Conservation (phyloP, 768 basidiomycete species). For the Amanita thiersii region DNA sequence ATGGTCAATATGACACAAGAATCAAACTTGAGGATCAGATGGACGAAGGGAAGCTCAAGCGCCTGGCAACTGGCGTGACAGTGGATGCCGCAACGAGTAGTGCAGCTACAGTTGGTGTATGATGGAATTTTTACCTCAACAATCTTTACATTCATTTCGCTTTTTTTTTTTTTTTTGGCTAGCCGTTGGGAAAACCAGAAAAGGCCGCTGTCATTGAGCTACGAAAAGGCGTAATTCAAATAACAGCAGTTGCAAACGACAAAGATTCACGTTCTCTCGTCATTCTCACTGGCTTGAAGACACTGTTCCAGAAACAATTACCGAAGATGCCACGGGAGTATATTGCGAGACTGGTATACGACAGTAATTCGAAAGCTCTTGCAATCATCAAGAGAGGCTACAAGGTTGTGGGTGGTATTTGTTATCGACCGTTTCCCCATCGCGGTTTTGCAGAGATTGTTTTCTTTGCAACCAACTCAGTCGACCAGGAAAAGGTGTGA, state of each 20-base stretch:
- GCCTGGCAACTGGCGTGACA: slow-evolving; percentile 75
- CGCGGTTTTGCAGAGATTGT: slow-evolving; percentile 97
- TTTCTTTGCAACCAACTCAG: slow-evolving; percentile 95
- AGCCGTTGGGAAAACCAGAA: slow-evolving; percentile 56
- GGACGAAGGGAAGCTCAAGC: slow-evolving; percentile 68
- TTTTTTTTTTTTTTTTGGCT: slow-evolving; percentile 12
- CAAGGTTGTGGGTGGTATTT: slow-evolving; percentile 97
- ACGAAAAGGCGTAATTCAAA: slow-evolving; percentile 72
- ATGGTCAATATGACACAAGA: slow-evolving; percentile 34
- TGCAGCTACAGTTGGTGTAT: slow-evolving; percentile 22
- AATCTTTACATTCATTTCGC: not conserved
- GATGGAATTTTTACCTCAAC: not conserved
- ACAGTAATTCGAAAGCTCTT: slow-evolving; percentile 83
- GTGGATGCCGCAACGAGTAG: slow-evolving; percentile 50
- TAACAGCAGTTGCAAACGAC: slow-evolving; percentile 82
- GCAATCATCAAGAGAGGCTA: slow-evolving; percentile 93
- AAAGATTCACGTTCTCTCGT: slow-evolving; percentile 66
- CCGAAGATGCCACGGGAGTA: slow-evolving; percentile 99
- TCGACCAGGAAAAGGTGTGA: slow-evolving; percentile 92
- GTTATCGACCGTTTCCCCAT: slow-evolving; percentile 92
- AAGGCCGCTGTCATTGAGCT: slow-evolving; percentile 79
- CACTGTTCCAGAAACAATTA: slow-evolving; percentile 92
- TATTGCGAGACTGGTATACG: slow-evolving; percentile 91
- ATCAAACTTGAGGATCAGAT: slow-evolving; percentile 74
- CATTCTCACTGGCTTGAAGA: slow-evolving; percentile 91